A percentile compares a stretch with the other conserved stretches of the same genome.
Conservation (phyloP, 2,329 filamentous ascomycete genomes). For the Eutypa lata region DNA sequence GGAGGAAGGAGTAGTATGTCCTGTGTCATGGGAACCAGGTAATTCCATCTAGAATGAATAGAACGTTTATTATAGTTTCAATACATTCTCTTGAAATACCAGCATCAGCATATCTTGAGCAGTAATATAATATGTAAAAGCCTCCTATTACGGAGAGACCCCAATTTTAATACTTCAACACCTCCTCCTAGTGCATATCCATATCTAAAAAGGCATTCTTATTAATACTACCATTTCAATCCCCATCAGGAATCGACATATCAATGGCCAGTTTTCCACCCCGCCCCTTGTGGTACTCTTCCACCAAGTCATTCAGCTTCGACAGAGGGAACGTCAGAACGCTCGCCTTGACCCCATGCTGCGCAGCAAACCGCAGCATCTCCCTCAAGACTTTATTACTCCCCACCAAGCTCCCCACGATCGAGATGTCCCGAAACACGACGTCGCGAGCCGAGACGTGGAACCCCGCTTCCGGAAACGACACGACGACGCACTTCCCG, state of each 20-base stretch:
- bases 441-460: conserved; percentile 38
- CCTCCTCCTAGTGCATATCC: no score
- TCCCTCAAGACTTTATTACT: conserved; percentile 37
- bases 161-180: no score
- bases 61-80: no score
- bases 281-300: conserved; percentile 39
- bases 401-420: conserved; percentile 39
- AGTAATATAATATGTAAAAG: no score
- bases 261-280: conserved; percentile 45
- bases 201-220: no score
- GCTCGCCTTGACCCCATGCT: conserved; percentile 31
- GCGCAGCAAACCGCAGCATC: conserved; percentile 35
- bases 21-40: no score
- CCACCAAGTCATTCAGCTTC: conserved; percentile 38
- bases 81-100: no score
- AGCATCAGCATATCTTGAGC: no score
- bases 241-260: conserved; percentile 15
- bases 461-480: conserved; percentile 42
- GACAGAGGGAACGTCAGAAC: conserved; percentile 32
- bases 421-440: conserved; percentile 41
- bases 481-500: conserved; percentile 43
- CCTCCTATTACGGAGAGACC: no score
- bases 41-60: no score
- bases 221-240: no score
- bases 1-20: no score